A percentile compares a stretch with the other conserved stretches of the same genome.
These are phyloP conservation scores for Microbotryum violaceum DNA, from an alignment of 1,284 basidiomycete species.

Conservation along the genomic window DNA sequence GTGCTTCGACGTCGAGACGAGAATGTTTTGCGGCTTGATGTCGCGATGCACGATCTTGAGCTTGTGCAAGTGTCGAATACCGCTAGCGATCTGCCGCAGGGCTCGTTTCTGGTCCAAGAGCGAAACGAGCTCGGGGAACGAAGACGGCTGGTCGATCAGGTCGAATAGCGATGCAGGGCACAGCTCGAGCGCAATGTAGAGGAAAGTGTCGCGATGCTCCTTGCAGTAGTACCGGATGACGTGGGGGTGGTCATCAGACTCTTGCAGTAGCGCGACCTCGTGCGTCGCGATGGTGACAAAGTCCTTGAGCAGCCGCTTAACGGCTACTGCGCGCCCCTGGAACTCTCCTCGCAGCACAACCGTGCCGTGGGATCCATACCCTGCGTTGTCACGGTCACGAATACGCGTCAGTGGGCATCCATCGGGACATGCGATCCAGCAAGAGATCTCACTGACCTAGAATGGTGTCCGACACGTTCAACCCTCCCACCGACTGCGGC, in stretches of 20 bases:
- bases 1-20: slow-evolving; percentile 64
- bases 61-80: slow-evolving; percentile 81
- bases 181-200: slow-evolving; percentile 94
- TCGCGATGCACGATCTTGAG: slow-evolving; percentile 96
- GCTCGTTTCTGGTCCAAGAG: slow-evolving; percentile 81
- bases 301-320: slow-evolving; percentile 89
- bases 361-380: slow-evolving; percentile 93
- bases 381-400: slow-evolving; percentile 43
- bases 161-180: slow-evolving; percentile 93
- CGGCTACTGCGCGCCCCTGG: slow-evolving; percentile 91
- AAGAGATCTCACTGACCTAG: slow-evolving; percentile 28
- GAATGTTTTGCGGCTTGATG: slow-evolving; percentile 97
- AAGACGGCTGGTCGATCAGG: slow-evolving; percentile 71
- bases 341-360: slow-evolving; percentile 89
- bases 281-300: slow-evolving; percentile 91
- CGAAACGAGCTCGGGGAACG: slow-evolving; percentile 51
- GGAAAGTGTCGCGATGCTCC: slow-evolving; percentile 83
- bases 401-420: background rate
- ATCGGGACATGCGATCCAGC: background rate
- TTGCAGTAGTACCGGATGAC: slow-evolving; percentile 96
- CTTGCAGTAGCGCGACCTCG: slow-evolving; percentile 88
- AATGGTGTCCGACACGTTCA: slow-evolving; percentile 34
- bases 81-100: slow-evolving; percentile 75
- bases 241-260: slow-evolving; percentile 96
- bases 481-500: slow-evolving; percentile 25